Base-by-base conservation (phyloP, 495 filamentous ascomycete genomes). In the Aspergillus campestris region DNA sequence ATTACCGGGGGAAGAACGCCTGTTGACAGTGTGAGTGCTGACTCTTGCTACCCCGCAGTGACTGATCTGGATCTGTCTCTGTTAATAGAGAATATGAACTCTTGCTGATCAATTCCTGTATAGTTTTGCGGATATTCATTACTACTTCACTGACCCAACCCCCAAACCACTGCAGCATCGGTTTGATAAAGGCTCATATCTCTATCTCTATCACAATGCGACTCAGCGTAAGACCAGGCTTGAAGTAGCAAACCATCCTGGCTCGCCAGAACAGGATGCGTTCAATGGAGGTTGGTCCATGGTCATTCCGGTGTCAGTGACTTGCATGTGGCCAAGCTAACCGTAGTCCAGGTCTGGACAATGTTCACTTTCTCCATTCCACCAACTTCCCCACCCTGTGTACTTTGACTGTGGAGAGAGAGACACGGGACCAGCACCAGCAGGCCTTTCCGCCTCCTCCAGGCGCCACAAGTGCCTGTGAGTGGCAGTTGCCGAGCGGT, bases 101-200 rank as follows among this genome's bases (percentile, higher is more conserved):
- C 29, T 31, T 31, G 15, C 7, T 7, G 14, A 8, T 42, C 58
- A 42, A 40, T 13, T 13, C 11, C 8, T 12, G 18, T 48, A 34
- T 63, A 95, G 89, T 56, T 94, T 89, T 59, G 87, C 81, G 13
- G 89, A 95, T 60, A 71, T 94, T 36, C 89, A 94, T 65, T 95
- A 91, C 63, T 94, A 82, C 60, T 94, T 94, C 66, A 74, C 80
- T 8, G 71, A 76, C 12, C 86, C 88, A 3, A 76, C 77, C 2
- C 69, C 74, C 15, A 84, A 80, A 40, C 86, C 86, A 8, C 73
- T 75, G 27, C 83, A 90, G 57, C 87, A 95, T 62, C 81, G 89
- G 24, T 95, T 95, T 64, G 86, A 90, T 58, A 90, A 90, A 57
- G 79, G 79, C 39, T 94, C 87, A 10, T 94, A 94, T 54, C 70